Evolutionary conservation across 1,139 yeast genomes (phyloP).

Genomic region (Candida neerlandica): DNA sequence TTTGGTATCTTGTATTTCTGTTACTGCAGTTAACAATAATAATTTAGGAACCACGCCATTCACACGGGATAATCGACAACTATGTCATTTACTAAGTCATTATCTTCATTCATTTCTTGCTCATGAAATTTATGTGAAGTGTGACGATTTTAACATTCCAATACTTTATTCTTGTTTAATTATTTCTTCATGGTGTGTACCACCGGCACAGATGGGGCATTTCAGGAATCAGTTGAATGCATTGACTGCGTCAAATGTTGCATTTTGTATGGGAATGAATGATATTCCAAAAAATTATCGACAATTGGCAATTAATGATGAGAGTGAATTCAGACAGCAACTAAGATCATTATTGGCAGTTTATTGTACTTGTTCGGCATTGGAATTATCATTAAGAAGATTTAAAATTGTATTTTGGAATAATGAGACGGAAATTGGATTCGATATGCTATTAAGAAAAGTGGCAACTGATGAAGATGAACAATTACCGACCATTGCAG

Average conservation of each 20-base stretch:
- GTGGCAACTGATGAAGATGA: not conserved
- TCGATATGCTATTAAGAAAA: conserved; percentile 28
- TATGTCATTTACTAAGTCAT: conserved; percentile 43
- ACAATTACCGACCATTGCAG: conserved; percentile 26
- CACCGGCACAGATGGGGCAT: conserved; percentile 53
- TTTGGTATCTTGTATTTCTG: conserved; percentile 49
- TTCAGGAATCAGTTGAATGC: conserved; percentile 54
- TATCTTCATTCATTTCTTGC: conserved; percentile 51
- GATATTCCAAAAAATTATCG: conserved; percentile 28
- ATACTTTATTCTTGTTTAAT: conserved; percentile 47
- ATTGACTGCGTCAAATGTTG: conserved; percentile 45
- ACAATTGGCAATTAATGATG: conserved; percentile 23
- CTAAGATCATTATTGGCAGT: conserved; percentile 48
- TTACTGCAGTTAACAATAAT: conserved; percentile 50
- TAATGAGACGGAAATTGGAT: conserved; percentile 42
- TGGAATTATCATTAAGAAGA: conserved; percentile 51
- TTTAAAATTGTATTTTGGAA: conserved; percentile 53
- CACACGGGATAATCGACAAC: conserved; percentile 20
- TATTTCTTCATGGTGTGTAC: conserved; percentile 52
- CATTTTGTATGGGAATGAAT: conserved; percentile 53
- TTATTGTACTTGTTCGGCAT: conserved; percentile 52
- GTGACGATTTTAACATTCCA: conserved; percentile 45
- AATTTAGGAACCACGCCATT: conserved; percentile 16
- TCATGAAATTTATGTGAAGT: conserved; percentile 42
- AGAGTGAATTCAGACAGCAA: conserved; percentile 39